These are phyloP conservation scores for Botrytis aclada DNA, from an alignment of 2,329 filamentous ascomycete species.

Conservation along the genomic window DNA sequence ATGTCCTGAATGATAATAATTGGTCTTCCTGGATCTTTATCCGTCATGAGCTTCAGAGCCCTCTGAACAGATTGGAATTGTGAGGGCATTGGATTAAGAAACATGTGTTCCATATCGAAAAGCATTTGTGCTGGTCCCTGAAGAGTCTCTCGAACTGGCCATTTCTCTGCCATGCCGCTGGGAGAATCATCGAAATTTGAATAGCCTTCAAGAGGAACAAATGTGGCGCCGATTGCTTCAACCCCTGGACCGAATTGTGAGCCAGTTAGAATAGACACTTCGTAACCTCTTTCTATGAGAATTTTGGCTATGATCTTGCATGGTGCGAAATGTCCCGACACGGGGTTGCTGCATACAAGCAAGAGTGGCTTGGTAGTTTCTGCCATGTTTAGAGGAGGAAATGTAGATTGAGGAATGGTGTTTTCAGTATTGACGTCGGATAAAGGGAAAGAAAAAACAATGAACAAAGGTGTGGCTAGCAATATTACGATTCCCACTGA, in stretches of 20 bases:
- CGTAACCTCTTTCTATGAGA: constrained; percentile 40
- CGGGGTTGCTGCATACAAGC: constrained; percentile 12
- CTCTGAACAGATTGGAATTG: background rate
- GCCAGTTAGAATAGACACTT: constrained; percentile 44
- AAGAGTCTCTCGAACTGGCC: background rate
- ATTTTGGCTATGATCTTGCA: constrained; percentile 20
- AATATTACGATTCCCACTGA: background rate
- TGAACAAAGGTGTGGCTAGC: background rate
- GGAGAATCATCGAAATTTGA: constrained; percentile 26
- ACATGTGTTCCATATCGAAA: background rate
- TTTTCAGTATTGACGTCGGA: background rate
- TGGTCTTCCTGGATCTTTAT: background rate
- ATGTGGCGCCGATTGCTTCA: constrained; percentile 40
- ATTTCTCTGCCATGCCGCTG: background rate
- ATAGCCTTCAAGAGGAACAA: constrained; percentile 34
- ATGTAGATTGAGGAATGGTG: background rate
- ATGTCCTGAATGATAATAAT: background rate
- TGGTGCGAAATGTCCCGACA: constrained; percentile 23
- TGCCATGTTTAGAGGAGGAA: background rate
- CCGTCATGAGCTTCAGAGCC: background rate
- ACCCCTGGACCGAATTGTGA: constrained; percentile 38
- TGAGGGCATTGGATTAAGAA: background rate
- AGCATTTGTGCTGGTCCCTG: background rate
- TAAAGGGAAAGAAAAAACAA: background rate
- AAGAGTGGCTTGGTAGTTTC: background rate